Base-by-base conservation (phyloP, 2,329 filamentous ascomycete genomes). In the Apiospora malaysiana region DNA sequence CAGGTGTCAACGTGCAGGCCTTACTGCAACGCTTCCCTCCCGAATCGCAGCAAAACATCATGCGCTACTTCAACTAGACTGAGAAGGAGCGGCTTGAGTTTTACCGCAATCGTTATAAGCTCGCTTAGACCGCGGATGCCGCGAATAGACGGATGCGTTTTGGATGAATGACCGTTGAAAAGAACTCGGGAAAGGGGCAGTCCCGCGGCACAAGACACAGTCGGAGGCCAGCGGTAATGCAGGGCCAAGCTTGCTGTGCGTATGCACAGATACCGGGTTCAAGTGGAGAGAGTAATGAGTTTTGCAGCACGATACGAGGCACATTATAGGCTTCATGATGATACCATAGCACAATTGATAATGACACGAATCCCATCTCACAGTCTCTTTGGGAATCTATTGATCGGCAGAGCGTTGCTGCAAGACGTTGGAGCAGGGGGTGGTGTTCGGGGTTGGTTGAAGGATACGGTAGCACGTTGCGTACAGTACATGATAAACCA, bases 1-100 rank as follows among this genome's bases (percentile, higher is more conserved):
- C 94, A 6, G 91, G 90, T 69, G 85, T 96, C 66, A 93, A 97
- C 77, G 90, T 93, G 2, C 90, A 90, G 72, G 91, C 93, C 75
- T 85, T 97, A 68, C 86, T 97, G 70, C 89, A 90, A 72, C 90
- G 91, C 70, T 90, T 98, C 78, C 89, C 91, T 16, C 91, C 91
- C 1, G 93, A 97, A 76, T 92, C 93, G 72, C 95, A 98, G 82
- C 89, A 91, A 78, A 91, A 89, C 14, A 93, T 97, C 72, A 91
- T 92, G 81, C 89, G 89, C 74, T 94, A 92, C 84, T 97, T 97
- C 83, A 87, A 88, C 78, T 94, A 88, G 79, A 49, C 40, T 67
- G 65, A 18, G 63, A 43, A 43, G 63, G 32, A 32, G 32, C 32
- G 32, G 32, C 6, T 32, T 32, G 32, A 32, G 32, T 32, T 32